Evolutionary conservation across 1,284 basidiomycete genomes (phyloP), one percentile per base, ranked within the genome.

Genomic region (Austroboletus rostrupii): DNA sequence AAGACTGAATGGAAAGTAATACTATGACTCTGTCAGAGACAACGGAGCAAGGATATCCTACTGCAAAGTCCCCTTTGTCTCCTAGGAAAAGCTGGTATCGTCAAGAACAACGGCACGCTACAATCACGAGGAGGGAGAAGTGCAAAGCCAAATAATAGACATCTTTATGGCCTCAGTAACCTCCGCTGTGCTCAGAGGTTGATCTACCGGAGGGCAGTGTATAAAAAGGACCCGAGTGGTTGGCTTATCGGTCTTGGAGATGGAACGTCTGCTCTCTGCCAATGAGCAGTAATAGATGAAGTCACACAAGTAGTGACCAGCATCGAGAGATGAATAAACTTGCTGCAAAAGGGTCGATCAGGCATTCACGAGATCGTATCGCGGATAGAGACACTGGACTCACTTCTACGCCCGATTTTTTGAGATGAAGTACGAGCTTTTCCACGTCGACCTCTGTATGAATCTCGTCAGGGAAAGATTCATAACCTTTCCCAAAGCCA

Each of bases 251-350:
- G 76, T 79, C 38, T 79, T 77, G 47, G 74, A 72, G 20, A 73
- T 70, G 28, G 70, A 70, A 6, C 82, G 77, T 59, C 75, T 79
- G 19, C 80, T 75, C 62, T 87, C 85, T 7, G 84, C 85, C n/a
- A 89, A 74, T 9, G 86, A 88, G 60, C 85, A 85, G 60, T 85
- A 89, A 64, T 85, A 87, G 53, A 84, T 77, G 66, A 85, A 89
- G 68, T 89, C 87, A 63, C 81, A 84, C n/a, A 88, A 70, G 65
- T 83, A 87, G 61, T 84, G 85, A 0, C 87, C 87, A 19, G 86
- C 83, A 60, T 89, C 86, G 73, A 83, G 78, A 2, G 86, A 88
- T 20, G 80, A 76, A 60, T 82, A 80, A n/a, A 85, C 77, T 65
- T 81, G 72, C 81, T 86, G 58, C 35, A 54, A 29, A 48, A 35